Base-by-base conservation (phyloP, 1,139 yeast species). In the Starmera stellimalicola region DNA sequence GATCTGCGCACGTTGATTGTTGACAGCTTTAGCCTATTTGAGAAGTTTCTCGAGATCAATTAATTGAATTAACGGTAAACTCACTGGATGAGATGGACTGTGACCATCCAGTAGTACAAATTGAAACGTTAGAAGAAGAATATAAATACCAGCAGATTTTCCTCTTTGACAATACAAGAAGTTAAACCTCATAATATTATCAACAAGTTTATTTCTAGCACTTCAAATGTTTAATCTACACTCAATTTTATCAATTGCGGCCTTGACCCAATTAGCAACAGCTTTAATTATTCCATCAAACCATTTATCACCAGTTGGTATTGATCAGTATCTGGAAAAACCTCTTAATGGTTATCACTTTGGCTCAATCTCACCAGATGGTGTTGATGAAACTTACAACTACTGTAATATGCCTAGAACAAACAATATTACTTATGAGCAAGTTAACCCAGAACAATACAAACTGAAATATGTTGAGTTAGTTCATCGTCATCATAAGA, bases 361-460 rank as follows among this genome's bases (percentile, higher is more conserved):
- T 31, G 47, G 55, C 8, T 54, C 60, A 0, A 37, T 42, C 16
- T 45, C 51, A 18, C 28, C 44, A 5, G 41, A 37, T n/a, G 50
- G 44, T 10, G 44, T 37, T 14, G 51, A 53, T 26, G 61, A 62
- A 19, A 45, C 43, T 7, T 62, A 62, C 45, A 55, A 61, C 48
- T 62, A 60, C 44, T 62, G 67, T 41, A 55, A 55, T 40, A 62
- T 62, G 66, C 67, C 66, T 9, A 65, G 58, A 36, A 51, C 48
- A n/a, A 51, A 54, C 33, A 55, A 55, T 29, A 37, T 41, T 6
- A 38, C 48, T 8, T 55, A 56, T 18, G 37, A 38, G 15, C 45
- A 47, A 12, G 44, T 47, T 8, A 42, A 47, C 11, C 22, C 41
- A 11, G 43, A 40, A 5, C 39, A 41, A n/a, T 59, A 48, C 33